Percentiles rank a stretch among this genome's conserved stretches.
phyloP scores from a whole-genome alignment of 2,329 filamentous ascomycete genomes.

The Botrytis elliptica region DNA sequence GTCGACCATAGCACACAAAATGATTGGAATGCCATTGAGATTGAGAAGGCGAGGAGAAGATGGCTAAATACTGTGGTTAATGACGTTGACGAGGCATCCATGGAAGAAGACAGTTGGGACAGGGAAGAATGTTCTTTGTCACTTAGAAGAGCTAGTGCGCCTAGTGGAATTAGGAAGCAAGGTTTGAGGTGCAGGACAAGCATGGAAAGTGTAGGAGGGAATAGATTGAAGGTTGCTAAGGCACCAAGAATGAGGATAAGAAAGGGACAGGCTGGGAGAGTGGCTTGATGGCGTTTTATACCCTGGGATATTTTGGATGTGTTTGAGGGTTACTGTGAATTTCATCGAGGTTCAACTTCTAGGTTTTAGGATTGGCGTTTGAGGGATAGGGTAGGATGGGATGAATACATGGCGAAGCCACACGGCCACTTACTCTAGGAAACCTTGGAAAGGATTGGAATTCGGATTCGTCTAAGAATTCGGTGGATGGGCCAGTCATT shows the following conservation, averaged over 20 bases:
- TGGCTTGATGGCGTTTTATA: background rate
- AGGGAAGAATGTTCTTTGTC: background rate
- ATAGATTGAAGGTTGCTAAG: conserved; percentile 3
- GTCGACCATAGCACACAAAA: background rate
- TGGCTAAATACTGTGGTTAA: conserved; percentile 16
- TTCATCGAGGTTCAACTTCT: background rate
- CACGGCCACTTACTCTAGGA: background rate
- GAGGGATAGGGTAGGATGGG: background rate
- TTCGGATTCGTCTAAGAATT: background rate
- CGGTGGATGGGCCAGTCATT: background rate
- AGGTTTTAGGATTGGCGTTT: conserved; percentile 15
- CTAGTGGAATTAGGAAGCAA: conserved; percentile 15
- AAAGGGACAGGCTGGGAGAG: background rate
- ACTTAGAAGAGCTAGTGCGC: conserved; percentile 14
- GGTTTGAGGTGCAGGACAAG: conserved; percentile 3
- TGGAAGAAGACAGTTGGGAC: conserved; percentile 4
- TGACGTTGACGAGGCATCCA: conserved; percentile 12
- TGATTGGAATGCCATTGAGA: background rate
- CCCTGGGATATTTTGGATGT: background rate
- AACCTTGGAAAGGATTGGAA: background rate
- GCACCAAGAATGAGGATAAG: conserved; percentile 14
- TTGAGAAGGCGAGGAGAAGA: background rate
- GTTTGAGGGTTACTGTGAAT: background rate
- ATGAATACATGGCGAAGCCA: background rate
- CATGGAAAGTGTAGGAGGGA: background rate